A percentile compares a stretch with the other conserved stretches of the same genome.
Evolutionary conservation across 768 basidiomycete species (phyloP).

Genomic region (Russula ochroleuca): DNA sequence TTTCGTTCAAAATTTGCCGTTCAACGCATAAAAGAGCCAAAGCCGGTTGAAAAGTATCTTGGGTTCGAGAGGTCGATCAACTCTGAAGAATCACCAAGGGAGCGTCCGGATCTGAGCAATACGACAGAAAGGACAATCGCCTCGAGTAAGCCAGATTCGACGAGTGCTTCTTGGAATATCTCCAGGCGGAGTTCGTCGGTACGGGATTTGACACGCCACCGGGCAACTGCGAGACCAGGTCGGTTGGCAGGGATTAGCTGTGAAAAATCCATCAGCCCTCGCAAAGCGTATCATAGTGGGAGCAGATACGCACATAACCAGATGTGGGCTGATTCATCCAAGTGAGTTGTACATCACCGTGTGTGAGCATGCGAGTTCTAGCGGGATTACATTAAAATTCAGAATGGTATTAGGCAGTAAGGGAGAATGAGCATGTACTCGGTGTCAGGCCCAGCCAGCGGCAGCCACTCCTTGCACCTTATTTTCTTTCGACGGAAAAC

Average conservation of each 20-base stretch:
- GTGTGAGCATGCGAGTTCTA: constrained; percentile 15
- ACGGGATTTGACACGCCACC: constrained; percentile 14
- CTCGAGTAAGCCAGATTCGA: constrained; percentile 14
- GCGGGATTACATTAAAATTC: background rate
- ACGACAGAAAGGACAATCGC: constrained; percentile 16
- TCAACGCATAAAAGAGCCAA: background rate
- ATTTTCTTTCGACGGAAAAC: constrained; percentile 16
- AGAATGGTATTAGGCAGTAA: background rate
- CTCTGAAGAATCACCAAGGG: constrained; percentile 1
- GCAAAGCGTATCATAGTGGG: background rate
- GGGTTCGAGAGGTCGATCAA: background rate
- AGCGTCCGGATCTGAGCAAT: constrained; percentile 12
- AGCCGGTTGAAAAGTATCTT: background rate
- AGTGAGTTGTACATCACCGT: constrained; percentile 12
- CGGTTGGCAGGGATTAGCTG: constrained; percentile 18
- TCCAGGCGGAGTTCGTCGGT: constrained; percentile 12
- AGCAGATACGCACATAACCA: constrained; percentile 12
- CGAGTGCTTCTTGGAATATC: constrained; percentile 17
- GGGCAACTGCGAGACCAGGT: constrained; percentile 19
- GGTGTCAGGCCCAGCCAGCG: constrained; percentile 18
- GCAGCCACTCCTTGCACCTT: constrained; percentile 21
- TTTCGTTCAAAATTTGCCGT: background rate
- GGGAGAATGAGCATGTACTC: background rate
- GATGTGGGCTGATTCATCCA: constrained; percentile 5
- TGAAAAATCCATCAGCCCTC: background rate